These are phyloP conservation scores for Geosiphon pyriformis DNA, from an alignment of 192 early-diverging fungal genomes.

Conservation along the genomic window DNA sequence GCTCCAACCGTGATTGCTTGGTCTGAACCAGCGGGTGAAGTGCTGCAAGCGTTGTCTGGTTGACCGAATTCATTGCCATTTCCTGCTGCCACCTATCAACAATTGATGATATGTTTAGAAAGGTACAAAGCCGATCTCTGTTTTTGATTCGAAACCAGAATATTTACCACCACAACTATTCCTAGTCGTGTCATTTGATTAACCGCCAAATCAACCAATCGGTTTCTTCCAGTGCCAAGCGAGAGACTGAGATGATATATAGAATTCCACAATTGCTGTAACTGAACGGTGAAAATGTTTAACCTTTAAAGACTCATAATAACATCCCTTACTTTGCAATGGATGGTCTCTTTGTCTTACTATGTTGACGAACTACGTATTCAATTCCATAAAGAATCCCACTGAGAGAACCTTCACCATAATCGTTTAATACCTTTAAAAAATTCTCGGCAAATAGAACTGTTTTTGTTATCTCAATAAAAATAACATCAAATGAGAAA, in stretches of 20 bases:
- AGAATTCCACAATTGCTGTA: too few species aligned
- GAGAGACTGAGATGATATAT: constrained; percentile 31
- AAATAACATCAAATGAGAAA: background rate
- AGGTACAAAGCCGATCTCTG: background rate
- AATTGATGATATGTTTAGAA: background rate
- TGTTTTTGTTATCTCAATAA: too few species aligned
- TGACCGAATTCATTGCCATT: constrained; percentile 37
- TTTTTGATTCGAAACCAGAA: background rate
- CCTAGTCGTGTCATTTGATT: constrained; percentile 34
- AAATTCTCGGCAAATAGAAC: background rate
- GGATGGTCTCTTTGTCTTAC: background rate
- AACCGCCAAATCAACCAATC: constrained; percentile 27
- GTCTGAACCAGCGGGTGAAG: constrained; percentile 40
- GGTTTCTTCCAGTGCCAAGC: constrained; percentile 16
- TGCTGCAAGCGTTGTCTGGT: constrained; percentile 44
- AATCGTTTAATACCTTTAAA: constrained; percentile 23
- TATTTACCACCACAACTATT: constrained; percentile 24
- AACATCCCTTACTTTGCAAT: constrained; percentile 10
- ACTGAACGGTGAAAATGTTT: too few species aligned
- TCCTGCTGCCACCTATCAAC: constrained; percentile 36
- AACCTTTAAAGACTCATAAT: background rate
- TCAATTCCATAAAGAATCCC: constrained; percentile 40
- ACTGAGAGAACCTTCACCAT: constrained; percentile 33
- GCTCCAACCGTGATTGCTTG: constrained; percentile 47
- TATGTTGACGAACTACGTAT: constrained; percentile 30